Conservation (phyloP, 2,329 filamentous ascomycete species). For the Fusarium pseudograminearum region DNA sequence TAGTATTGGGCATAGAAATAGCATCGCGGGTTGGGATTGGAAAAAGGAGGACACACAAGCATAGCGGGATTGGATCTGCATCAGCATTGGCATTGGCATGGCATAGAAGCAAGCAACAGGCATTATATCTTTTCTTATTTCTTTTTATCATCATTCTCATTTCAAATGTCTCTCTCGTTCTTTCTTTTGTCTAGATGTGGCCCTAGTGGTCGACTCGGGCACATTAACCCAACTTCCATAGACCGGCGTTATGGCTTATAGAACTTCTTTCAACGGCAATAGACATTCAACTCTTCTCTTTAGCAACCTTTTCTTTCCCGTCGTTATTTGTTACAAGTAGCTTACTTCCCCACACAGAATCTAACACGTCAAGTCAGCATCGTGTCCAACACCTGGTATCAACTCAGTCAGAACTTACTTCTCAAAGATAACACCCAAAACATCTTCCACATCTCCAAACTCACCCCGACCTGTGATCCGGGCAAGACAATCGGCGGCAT, state of each 20-base stretch:
- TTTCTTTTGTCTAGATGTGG: conserved; percentile 28
- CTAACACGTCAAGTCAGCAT: conserved; percentile 48
- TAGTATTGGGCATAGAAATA: conserved; percentile 10
- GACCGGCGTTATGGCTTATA: conserved; percentile 35
- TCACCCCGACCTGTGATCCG: conserved; percentile 89
- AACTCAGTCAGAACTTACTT: conserved; percentile 72
- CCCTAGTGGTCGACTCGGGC: conserved; percentile 32
- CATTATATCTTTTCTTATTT: conserved; percentile 31
- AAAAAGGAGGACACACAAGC: conserved; percentile 19
- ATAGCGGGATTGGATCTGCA: conserved; percentile 9
- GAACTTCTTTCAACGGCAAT: conserved; percentile 24
- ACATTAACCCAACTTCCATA: conserved; percentile 25
- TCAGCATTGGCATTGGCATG: conserved; percentile 26
- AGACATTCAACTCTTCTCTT: conserved; percentile 12
- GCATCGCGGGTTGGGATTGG: conserved; percentile 31
- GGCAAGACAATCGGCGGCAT: conserved; percentile 82
- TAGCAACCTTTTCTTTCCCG: neutral
- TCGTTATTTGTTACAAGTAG: neutral
- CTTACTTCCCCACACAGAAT: conserved; percentile 62
- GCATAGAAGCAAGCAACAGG: conserved; percentile 23
- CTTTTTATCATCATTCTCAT: conserved; percentile 15
- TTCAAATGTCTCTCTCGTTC: neutral
- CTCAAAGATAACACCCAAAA: conserved; percentile 96
- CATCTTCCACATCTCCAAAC: conserved; percentile 91
- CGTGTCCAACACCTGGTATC: conserved; percentile 6